A percentile compares a stretch with the other conserved stretches of the same genome.
Conservation (phyloP, 345 rosid species). For the Carallia brachiata region DNA sequence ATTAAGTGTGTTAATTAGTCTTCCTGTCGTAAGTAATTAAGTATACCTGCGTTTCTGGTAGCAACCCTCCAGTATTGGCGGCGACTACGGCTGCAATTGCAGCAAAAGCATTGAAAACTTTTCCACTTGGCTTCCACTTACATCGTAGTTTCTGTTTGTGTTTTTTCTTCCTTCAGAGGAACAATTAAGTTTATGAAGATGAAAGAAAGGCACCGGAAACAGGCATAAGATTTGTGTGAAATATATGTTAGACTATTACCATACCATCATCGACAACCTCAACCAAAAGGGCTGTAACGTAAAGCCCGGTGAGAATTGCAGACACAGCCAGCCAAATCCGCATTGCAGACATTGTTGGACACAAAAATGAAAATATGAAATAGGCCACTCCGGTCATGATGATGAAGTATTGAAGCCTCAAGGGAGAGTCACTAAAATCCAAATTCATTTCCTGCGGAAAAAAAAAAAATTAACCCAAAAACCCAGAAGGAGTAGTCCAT, state of each 20-base stretch:
- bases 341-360: conserved; percentile 36
- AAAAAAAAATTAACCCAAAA: no score
- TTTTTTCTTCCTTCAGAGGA: conserved; percentile 16
- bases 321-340: conserved; percentile 31
- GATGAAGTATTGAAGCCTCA: conserved; percentile 34
- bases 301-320: conserved; percentile 20
- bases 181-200: not conserved
- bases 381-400: conserved; percentile 28
- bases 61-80: conserved; percentile 30
- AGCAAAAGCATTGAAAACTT: conserved; percentile 25
- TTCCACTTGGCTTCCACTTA: conserved; percentile 14
- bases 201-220: no score
- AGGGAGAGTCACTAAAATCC: conserved; percentile 19
- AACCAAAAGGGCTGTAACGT: conserved; percentile 14
- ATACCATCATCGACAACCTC: not conserved
- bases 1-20: not conserved
- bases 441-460: conserved; percentile 22
- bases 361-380: conserved; percentile 21
- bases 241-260: no score
- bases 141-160: conserved; percentile 13
- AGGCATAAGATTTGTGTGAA: no score
- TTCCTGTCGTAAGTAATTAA: not conserved
- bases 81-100: conserved; percentile 26
- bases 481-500: no score
- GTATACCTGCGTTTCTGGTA: conserved; percentile 34